Evolutionary conservation across 495 filamentous ascomycete genomes (phyloP).

Genomic region (Penicillium manginii): DNA sequence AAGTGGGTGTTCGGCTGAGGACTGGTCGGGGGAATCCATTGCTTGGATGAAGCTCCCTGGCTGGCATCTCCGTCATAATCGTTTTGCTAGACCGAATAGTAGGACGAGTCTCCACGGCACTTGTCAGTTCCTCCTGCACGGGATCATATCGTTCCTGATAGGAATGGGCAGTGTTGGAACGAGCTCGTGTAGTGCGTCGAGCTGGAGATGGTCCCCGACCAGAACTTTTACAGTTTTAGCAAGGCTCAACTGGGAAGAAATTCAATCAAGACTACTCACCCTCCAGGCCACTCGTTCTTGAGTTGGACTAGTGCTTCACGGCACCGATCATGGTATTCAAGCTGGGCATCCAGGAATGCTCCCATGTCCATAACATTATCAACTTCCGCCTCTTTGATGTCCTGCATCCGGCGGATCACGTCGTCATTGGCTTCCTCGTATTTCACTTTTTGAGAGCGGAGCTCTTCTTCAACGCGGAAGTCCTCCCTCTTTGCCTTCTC

Average conservation of each 20-base stretch:
- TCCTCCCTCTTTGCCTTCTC: slow-evolving; percentile 94
- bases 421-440: slow-evolving; percentile 97
- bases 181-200: slow-evolving; percentile 54
- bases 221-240: slow-evolving; percentile 32
- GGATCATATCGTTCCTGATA: slow-evolving; percentile 61
- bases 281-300: slow-evolving; percentile 69
- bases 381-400: slow-evolving; percentile 88
- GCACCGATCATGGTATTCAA: slow-evolving; percentile 89
- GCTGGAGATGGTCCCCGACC: slow-evolving; percentile 30
- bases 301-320: slow-evolving; percentile 72
- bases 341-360: slow-evolving; percentile 84
- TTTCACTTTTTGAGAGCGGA: slow-evolving; percentile 88
- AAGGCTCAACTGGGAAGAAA: background rate
- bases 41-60: slow-evolving; percentile 38
- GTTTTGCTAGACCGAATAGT: slow-evolving; percentile 62
- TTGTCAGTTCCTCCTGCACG: slow-evolving; percentile 58
- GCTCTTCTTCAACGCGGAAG: slow-evolving; percentile 90
- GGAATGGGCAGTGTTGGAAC: slow-evolving; percentile 65
- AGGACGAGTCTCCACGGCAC: slow-evolving; percentile 53
- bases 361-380: slow-evolving; percentile 83
- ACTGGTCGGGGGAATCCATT: slow-evolving; percentile 44
- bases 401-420: slow-evolving; percentile 90
- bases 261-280: slow-evolving; percentile 42
- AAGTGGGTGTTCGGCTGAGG: slow-evolving; percentile 53
- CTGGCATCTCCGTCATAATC: slow-evolving; percentile 39